phyloP scores from a whole-genome alignment of 305 asterid genomes.

The Fraxinus sp. region DNA sequence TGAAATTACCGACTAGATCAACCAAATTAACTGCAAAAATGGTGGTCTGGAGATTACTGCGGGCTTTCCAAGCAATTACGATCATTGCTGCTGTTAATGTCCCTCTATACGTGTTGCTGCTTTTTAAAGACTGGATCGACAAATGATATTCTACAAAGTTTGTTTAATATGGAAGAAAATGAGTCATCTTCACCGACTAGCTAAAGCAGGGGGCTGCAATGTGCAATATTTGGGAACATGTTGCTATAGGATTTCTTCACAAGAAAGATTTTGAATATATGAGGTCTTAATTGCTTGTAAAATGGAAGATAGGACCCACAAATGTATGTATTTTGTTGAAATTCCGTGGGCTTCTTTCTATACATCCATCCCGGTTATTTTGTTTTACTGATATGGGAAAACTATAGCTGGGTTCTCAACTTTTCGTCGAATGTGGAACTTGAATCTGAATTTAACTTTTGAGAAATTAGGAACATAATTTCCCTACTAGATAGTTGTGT shows the following conservation, averaged over 20 bases:
- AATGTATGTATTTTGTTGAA: too few relatives aligned
- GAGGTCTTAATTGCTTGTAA: not conserved
- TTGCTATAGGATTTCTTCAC: not conserved
- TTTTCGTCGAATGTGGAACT: not conserved
- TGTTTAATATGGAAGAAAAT: not conserved
- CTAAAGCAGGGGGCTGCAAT: not conserved
- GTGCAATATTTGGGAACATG: not conserved
- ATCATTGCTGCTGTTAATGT: constrained; percentile 69
- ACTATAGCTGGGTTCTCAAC: not conserved
- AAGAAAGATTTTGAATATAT: not conserved
- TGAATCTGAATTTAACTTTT: not conserved
- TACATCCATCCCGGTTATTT: too few relatives aligned
- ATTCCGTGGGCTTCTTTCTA: too few relatives aligned
- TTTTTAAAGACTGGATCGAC: constrained; percentile 95
- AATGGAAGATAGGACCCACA: not conserved
- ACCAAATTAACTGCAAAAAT: constrained; percentile 50
- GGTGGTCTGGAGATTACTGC: constrained; percentile 59
- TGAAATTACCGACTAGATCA: constrained; percentile 34
- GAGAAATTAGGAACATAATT: not conserved
- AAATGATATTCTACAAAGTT: constrained; percentile 34
- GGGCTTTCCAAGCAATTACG: constrained; percentile 46
- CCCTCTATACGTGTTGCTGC: constrained; percentile 75
- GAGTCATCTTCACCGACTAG: not conserved
- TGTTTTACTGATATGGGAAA: not conserved
- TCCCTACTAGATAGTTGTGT: not conserved